phyloP scores from a whole-genome alignment of 805 yeast species.

The Pichia membranifaciens region DNA sequence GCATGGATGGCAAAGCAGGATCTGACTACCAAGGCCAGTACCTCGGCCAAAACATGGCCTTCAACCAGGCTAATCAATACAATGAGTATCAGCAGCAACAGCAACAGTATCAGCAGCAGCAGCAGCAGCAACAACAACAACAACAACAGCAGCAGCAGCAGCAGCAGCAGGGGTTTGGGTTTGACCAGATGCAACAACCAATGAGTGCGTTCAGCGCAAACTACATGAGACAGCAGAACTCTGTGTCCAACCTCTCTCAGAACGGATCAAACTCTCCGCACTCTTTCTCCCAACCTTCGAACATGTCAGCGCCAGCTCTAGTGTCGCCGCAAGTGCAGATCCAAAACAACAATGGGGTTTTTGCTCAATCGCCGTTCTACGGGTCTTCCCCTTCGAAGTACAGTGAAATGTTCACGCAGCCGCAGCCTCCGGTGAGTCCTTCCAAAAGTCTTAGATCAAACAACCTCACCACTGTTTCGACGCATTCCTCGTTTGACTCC shows the following conservation, averaged over 20 bases:
- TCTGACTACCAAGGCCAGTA: background rate
- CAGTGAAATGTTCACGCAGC: slow-evolving; percentile 22
- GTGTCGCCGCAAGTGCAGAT: slow-evolving; percentile 6
- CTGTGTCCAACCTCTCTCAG: slow-evolving; percentile 20
- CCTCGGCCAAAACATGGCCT: slow-evolving; percentile 1
- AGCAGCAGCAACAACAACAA: slow-evolving; percentile 28
- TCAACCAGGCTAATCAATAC: background rate
- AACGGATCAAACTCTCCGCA: background rate
- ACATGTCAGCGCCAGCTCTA: slow-evolving; percentile 7
- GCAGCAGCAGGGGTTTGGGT: slow-evolving; percentile 17
- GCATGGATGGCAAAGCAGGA: background rate
- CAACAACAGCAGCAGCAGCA: slow-evolving; percentile 31
- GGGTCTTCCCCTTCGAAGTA: slow-evolving; percentile 24
- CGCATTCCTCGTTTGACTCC: slow-evolving; percentile 26
- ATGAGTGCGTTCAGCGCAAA: slow-evolving; percentile 14
- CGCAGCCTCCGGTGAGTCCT: slow-evolving; percentile 32
- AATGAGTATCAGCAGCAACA: slow-evolving; percentile 18
- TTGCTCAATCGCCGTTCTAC: slow-evolving; percentile 10
- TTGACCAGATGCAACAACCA: slow-evolving; percentile 16
- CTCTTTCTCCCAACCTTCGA: background rate
- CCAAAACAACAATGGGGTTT: background rate
- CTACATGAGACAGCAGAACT: slow-evolving; percentile 21
- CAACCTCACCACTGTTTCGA: slow-evolving; percentile 27
- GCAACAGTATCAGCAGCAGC: slow-evolving; percentile 19
- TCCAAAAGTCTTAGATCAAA: slow-evolving; percentile 29